These are phyloP conservation scores for Vickermania spadyakhi DNA, from an alignment of 208 protist species.

Conservation along the genomic window DNA sequence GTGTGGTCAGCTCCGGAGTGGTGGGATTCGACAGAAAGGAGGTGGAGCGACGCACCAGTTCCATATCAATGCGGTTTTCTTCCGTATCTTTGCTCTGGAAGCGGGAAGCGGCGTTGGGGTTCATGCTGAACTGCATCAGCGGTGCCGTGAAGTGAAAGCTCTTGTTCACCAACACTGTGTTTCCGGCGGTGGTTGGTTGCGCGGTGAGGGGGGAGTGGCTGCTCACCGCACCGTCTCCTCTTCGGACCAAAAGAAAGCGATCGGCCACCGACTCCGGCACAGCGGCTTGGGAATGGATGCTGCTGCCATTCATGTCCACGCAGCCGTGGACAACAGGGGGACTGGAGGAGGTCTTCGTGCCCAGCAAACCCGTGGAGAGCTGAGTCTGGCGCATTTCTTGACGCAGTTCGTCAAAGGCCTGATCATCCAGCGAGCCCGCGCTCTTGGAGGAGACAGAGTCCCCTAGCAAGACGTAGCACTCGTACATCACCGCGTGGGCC, in stretches of 20 bases:
- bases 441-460: conserved; percentile 6
- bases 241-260: conserved; percentile 14
- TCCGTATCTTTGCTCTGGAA: neutral
- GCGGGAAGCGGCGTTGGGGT: neutral
- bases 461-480: conserved; percentile 18
- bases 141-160: neutral
- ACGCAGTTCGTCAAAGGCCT: conserved; percentile 15
- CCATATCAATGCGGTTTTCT: conserved; percentile 1
- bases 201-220: neutral
- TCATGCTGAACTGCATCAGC: neutral
- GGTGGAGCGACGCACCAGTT: neutral
- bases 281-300: neutral
- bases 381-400: conserved; percentile 1
- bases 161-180: neutral
- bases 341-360: neutral
- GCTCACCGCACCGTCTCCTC: conserved; percentile 1
- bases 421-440: conserved; percentile 8
- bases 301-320: neutral
- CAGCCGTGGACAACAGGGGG: neutral
- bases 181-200: neutral
- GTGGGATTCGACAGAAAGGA: neutral
- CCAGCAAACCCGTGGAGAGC: neutral
- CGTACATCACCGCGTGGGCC: conserved; percentile 16
- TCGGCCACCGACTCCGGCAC: conserved; percentile 18
- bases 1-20: neutral